Conservation (phyloP, 2,329 filamentous ascomycete species). For the Aspergillus sclerotialis region DNA sequence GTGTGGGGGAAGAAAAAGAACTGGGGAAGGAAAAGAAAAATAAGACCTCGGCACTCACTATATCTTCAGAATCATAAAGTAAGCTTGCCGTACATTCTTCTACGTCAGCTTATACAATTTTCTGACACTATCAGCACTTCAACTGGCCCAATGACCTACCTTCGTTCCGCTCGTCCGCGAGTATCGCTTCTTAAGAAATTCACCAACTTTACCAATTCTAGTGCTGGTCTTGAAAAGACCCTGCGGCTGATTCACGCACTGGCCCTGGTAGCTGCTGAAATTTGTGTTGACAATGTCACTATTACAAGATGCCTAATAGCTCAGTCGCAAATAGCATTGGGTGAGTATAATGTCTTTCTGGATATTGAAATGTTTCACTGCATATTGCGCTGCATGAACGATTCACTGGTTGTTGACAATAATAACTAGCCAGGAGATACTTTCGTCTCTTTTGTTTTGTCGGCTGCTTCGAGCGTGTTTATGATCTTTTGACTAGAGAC, state of each 20-base stretch:
- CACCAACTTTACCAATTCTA: conserved; percentile 24
- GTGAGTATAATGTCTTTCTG: too few species aligned
- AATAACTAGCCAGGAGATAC: conserved; percentile 46
- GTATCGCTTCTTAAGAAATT: conserved; percentile 22
- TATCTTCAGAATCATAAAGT: too few species aligned
- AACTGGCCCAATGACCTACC: too few species aligned
- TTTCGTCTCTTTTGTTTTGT: conserved; percentile 62
- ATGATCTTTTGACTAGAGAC: conserved; percentile 28
- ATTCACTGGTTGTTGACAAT: conserved; percentile 1
- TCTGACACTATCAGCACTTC: too few species aligned
- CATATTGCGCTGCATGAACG: too few species aligned
- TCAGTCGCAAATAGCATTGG: conserved; percentile 36
- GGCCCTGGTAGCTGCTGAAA: conserved; percentile 24
- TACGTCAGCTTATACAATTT: too few species aligned
- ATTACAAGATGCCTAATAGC: conserved; percentile 30
- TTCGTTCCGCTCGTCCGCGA: too few species aligned
- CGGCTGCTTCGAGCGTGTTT: conserved; percentile 48
- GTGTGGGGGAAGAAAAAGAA: too few species aligned
- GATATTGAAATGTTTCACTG: too few species aligned
- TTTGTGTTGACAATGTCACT: conserved; percentile 19
- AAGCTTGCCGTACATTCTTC: too few species aligned
- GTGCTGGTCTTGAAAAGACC: conserved; percentile 31
- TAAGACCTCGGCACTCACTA: too few species aligned
- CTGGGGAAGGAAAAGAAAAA: too few species aligned
- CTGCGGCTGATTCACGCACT: conserved; percentile 33